These are phyloP conservation scores for Sphagnum fallax DNA, from an alignment of 228 moss, liverwort and hornwort genomes.

Conservation along the genomic window DNA sequence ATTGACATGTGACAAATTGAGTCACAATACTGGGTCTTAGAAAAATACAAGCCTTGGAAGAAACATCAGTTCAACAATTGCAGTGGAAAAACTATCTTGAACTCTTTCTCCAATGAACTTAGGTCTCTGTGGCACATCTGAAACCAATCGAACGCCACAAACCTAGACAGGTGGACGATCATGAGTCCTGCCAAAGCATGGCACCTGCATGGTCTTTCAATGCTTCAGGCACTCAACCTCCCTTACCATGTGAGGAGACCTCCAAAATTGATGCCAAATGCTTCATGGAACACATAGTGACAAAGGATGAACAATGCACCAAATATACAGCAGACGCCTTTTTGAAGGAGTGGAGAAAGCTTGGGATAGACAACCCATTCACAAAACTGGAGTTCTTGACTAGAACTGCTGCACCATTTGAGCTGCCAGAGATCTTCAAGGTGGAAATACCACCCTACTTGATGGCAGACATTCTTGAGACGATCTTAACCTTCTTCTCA, in stretches of 20 bases:
- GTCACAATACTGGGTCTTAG: no score
- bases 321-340: constrained; percentile 15
- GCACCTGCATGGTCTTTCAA: constrained; percentile 67
- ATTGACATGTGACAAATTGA: no score
- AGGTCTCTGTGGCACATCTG: constrained; percentile 89
- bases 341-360: constrained; percentile 29
- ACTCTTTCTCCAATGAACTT: not conserved
- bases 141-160: constrained; percentile 51
- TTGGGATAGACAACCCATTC: constrained; percentile 21
- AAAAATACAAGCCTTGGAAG: no score
- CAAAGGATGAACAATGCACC: not conserved
- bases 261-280: not conserved
- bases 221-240: constrained; percentile 17
- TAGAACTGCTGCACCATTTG: constrained; percentile 8
- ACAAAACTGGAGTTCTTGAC: constrained; percentile 31
- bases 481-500: constrained; percentile 26
- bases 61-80: no score
- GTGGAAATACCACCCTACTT: constrained; percentile 43
- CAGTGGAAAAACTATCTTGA: not conserved
- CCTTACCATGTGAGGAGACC: not conserved
- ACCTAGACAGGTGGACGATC: constrained; percentile 15
- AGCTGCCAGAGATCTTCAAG: constrained; percentile 32
- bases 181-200: constrained; percentile 8
- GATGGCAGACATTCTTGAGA: constrained; percentile 28
- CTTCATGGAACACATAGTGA: not conserved